These are phyloP conservation scores for Trichoderma sp. DNA, from an alignment of 2,329 filamentous ascomycete genomes.

Conservation along the genomic window DNA sequence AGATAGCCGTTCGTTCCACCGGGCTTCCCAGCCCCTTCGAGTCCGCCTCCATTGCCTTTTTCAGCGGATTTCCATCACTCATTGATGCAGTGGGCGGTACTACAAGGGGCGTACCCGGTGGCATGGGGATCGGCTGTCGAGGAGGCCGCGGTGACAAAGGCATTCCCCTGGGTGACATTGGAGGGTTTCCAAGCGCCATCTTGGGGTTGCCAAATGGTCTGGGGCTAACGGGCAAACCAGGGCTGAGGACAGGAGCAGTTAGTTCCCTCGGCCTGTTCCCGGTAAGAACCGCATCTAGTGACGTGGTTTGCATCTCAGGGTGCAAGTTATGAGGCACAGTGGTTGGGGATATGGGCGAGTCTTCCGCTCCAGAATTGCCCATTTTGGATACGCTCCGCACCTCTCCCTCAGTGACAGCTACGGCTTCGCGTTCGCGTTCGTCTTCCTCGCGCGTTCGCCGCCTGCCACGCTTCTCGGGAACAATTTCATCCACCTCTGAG, in stretches of 20 bases:
- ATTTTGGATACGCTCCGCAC: constrained; percentile 75
- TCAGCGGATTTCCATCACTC: constrained; percentile 22
- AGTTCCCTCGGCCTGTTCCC: constrained; percentile 42
- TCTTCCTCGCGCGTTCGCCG: constrained; percentile 87
- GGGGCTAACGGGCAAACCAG: constrained; percentile 63
- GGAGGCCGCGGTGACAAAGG: constrained; percentile 74
- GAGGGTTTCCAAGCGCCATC: constrained; percentile 62
- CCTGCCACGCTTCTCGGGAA: constrained; percentile 68
- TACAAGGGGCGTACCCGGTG: constrained; percentile 70
- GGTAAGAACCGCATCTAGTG: constrained; percentile 57
- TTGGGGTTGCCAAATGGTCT: constrained; percentile 58
- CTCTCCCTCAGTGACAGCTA: constrained; percentile 69
- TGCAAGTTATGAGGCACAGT: constrained; percentile 41
- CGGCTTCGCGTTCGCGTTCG: constrained; percentile 73
- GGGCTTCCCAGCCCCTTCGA: constrained; percentile 43
- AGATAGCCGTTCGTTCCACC: constrained; percentile 60
- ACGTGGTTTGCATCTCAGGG: constrained; percentile 50
- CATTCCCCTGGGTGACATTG: constrained; percentile 65
- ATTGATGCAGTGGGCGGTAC: constrained; percentile 38
- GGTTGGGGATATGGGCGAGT: constrained; percentile 37
- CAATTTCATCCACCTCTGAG: constrained; percentile 68
- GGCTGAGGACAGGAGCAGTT: constrained; percentile 56
- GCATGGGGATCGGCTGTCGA: constrained; percentile 72
- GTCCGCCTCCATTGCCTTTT: constrained; percentile 38
- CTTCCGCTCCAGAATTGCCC: constrained; percentile 54